Percentiles rank a stretch among this genome's conserved stretches.
Conservation (phyloP, 2,329 filamentous ascomycete species). For the Bisporella sp. region DNA sequence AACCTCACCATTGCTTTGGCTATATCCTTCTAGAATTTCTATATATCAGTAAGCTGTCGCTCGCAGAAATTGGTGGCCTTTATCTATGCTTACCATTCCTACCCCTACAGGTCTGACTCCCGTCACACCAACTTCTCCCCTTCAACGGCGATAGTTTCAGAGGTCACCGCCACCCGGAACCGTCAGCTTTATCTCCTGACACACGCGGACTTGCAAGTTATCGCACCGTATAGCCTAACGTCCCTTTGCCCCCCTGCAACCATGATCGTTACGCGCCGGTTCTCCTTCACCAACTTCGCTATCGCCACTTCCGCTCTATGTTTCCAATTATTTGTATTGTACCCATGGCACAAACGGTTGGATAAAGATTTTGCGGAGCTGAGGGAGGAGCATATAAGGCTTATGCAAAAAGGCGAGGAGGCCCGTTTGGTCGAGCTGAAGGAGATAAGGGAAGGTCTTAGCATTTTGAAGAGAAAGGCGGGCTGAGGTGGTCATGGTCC, state of each 20-base stretch:
- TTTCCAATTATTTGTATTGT: conserved; percentile 49
- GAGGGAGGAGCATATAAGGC: conserved; percentile 36
- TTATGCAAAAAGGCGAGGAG: conserved; percentile 22
- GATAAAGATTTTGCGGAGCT: conserved; percentile 42
- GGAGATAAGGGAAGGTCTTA: conserved; percentile 4
- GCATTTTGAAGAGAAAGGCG: conserved; percentile 4
- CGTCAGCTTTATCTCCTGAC: too few relatives aligned
- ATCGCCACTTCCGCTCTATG: conserved; percentile 43
- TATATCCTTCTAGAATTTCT: too few relatives aligned
- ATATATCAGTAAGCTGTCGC: too few relatives aligned
- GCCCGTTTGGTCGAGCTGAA: conserved; percentile 11
- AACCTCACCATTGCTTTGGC: too few relatives aligned
- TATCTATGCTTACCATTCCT: too few relatives aligned
- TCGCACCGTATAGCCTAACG: too few relatives aligned
- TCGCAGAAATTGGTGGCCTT: too few relatives aligned
- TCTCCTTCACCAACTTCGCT: conserved; percentile 46
- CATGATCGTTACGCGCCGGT: conserved; percentile 38
- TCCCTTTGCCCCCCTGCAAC: background rate
- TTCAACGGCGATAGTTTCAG: too few relatives aligned
- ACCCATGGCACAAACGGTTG: conserved; percentile 47
- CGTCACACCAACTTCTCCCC: too few relatives aligned
- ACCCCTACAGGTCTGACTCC: too few relatives aligned
- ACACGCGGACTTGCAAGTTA: too few relatives aligned
- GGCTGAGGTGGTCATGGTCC: background rate
- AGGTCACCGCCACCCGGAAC: too few relatives aligned